These are phyloP conservation scores for Fusarium praegraminearum DNA, from an alignment of 2,329 filamentous ascomycete species.

Conservation along the genomic window DNA sequence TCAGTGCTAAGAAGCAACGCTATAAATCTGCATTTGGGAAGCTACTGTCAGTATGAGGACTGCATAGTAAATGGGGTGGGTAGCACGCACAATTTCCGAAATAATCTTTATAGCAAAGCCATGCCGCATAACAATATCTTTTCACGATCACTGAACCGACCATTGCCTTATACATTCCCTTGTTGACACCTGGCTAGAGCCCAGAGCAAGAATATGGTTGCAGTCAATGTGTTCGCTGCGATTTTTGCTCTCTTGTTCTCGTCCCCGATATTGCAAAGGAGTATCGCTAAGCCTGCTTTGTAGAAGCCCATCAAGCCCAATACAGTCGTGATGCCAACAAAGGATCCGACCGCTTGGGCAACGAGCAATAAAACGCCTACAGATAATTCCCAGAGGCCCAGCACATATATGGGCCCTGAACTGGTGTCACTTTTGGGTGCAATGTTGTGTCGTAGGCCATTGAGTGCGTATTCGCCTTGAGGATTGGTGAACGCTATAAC, in stretches of 20 bases:
- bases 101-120: neutral
- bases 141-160: neutral
- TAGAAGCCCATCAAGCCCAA: conserved; percentile 10
- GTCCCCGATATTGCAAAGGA: neutral
- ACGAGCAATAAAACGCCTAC: neutral
- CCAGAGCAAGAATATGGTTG: neutral
- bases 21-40: rapidly evolving
- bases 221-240: neutral
- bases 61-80: neutral
- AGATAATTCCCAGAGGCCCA: conserved; percentile 15
- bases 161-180: too few species aligned
- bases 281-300: neutral
- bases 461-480: conserved; percentile 14
- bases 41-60: neutral
- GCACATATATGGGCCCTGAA: conserved; percentile 9
- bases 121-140: neutral
- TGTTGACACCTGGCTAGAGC: neutral
- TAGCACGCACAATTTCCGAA: neutral
- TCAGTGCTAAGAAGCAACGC: neutral
- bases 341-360: neutral
- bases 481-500: conserved; percentile 15
- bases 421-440: neutral
- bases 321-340: neutral
- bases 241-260: neutral
- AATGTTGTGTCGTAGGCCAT: neutral